These are phyloP conservation scores for Leccinum boreale DNA, from an alignment of 768 basidiomycete species.

Conservation along the genomic window DNA sequence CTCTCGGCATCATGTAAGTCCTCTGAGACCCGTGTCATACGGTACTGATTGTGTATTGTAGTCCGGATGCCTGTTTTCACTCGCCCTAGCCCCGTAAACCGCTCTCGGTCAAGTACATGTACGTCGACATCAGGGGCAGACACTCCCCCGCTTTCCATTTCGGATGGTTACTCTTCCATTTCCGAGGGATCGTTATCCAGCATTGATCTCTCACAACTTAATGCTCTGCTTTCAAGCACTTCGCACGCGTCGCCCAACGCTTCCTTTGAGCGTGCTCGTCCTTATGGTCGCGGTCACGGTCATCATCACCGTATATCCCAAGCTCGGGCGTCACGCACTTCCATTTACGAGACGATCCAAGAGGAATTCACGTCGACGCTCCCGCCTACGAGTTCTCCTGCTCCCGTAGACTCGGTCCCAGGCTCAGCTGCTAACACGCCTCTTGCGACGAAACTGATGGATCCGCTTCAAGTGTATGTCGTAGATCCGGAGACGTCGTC, in stretches of 20 bases:
- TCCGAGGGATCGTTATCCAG: slow-evolving; percentile 76
- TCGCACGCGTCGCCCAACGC: slow-evolving; percentile 48
- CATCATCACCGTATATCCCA: slow-evolving; percentile 71
- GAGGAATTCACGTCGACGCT: slow-evolving; percentile 52
- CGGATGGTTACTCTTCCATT: slow-evolving; percentile 61
- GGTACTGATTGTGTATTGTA: slow-evolving; percentile 13
- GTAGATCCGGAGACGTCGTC: slow-evolving; percentile 56
- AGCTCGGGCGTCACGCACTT: slow-evolving; percentile 58
- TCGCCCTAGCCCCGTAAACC: slow-evolving; percentile 46
- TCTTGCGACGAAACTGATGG: slow-evolving; percentile 14
- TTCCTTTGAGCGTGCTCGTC: slow-evolving; percentile 36
- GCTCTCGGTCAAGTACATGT: slow-evolving; percentile 68
- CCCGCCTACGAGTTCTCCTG: slow-evolving; percentile 26
- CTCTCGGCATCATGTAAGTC: no score
- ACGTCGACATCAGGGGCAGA: slow-evolving; percentile 65
- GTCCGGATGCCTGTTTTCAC: slow-evolving; percentile 58
- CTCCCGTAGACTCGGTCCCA: slow-evolving; percentile 4
- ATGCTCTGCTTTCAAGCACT: slow-evolving; percentile 50
- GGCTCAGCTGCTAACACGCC: slow-evolving; percentile 33
- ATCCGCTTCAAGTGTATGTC: slow-evolving; percentile 46
- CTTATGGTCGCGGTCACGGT: slow-evolving; percentile 57
- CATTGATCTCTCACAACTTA: slow-evolving; percentile 66
- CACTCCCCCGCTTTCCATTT: slow-evolving; percentile 67
- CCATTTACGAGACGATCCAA: slow-evolving; percentile 78
- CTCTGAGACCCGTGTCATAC: no score